Percentiles rank a stretch among this genome's conserved stretches.
Conservation (phyloP, 2,329 filamentous ascomycete species). For the Taxawa tesnikishii region DNA sequence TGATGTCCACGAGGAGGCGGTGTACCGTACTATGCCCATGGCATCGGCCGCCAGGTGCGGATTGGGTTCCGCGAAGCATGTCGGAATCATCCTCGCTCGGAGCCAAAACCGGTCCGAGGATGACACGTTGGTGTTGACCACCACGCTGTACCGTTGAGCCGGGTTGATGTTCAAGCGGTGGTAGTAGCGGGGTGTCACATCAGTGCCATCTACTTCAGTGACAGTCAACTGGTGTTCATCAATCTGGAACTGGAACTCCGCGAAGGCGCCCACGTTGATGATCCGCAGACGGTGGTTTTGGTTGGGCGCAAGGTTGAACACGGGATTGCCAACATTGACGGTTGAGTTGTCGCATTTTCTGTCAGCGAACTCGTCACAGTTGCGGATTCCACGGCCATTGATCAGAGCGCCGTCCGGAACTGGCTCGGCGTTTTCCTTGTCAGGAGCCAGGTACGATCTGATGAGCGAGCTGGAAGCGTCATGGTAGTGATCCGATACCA, state of each 20-base stretch:
- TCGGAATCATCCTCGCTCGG: constrained; percentile 47
- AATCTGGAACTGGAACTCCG: constrained; percentile 53
- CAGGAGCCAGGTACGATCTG: constrained; percentile 40
- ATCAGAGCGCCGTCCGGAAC: constrained; percentile 32
- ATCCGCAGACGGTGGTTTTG: constrained; percentile 47
- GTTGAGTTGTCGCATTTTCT: constrained; percentile 23
- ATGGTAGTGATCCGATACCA: constrained; percentile 59
- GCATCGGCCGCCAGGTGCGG: constrained; percentile 34
- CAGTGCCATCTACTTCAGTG: constrained; percentile 55
- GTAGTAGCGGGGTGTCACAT: constrained; percentile 42
- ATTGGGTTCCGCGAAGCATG: constrained; percentile 45
- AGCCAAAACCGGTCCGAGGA: constrained; percentile 25
- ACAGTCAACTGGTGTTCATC: constrained; percentile 52
- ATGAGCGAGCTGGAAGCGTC: constrained; percentile 36
- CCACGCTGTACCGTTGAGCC: constrained; percentile 57
- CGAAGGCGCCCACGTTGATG: constrained; percentile 52
- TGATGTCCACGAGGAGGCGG: constrained; percentile 5
- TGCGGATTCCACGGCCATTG: constrained; percentile 25
- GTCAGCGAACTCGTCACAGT: constrained; percentile 24
- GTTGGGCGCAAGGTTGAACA: constrained; percentile 26
- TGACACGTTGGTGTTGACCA: constrained; percentile 40
- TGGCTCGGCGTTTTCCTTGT: constrained; percentile 44
- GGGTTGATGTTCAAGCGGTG: constrained; percentile 51
- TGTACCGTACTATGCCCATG: constrained; percentile 38
- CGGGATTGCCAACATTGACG: constrained; percentile 14